phyloP scores from a whole-genome alignment of 2,329 filamentous ascomycete species.

The Diaporthe amygdali region DNA sequence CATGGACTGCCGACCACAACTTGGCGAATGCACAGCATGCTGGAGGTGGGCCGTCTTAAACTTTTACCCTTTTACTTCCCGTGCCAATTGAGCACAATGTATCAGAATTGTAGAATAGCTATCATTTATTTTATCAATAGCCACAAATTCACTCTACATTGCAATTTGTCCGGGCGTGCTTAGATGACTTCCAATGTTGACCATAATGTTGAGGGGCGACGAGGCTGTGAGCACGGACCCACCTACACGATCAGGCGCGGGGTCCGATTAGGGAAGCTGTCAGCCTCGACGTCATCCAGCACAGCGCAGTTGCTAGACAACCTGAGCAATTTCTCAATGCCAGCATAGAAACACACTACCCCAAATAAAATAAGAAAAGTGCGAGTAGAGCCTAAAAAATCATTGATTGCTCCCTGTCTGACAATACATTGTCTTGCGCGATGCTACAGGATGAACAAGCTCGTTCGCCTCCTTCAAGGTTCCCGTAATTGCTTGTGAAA shows the following conservation, averaged over 20 bases:
- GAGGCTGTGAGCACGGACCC: background rate
- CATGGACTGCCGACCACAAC: background rate
- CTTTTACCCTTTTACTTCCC: background rate
- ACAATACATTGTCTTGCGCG: no score
- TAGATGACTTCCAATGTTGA: background rate
- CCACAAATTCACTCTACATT: no score
- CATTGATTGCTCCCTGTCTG: no score
- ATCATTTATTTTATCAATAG: background rate
- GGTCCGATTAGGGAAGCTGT: slow-evolving; percentile 3
- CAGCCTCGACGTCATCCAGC: background rate
- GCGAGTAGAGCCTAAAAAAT: no score
- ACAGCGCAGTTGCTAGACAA: no score
- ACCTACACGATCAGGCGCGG: background rate
- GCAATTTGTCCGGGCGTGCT: background rate
- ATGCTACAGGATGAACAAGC: no score
- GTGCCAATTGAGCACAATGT: background rate
- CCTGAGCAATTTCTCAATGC: background rate
- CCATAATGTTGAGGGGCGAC: background rate
- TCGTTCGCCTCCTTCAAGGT: no score
- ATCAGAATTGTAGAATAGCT: background rate
- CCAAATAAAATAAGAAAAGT: no score
- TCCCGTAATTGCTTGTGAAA: no score
- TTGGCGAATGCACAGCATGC: no score
- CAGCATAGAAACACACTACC: background rate
- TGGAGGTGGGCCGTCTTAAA: background rate